Conservation (phyloP, 2,329 filamentous ascomycete species). For the Albophoma yamanashiensis region DNA sequence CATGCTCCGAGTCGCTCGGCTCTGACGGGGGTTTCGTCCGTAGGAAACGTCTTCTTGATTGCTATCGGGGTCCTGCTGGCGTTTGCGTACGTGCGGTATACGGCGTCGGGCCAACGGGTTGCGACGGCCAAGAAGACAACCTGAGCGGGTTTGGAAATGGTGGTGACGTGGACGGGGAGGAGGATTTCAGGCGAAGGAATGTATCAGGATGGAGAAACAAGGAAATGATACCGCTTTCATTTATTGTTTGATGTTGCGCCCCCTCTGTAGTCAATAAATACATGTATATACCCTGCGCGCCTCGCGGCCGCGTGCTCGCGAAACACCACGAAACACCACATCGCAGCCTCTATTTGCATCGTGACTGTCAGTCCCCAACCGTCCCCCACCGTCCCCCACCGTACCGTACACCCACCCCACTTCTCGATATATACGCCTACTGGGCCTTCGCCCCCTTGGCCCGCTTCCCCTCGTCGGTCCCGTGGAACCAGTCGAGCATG, state of each 20-base stretch:
- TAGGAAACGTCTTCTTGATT: constrained; percentile 26
- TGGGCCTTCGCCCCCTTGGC: constrained; percentile 3
- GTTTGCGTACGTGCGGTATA: constrained; percentile 22
- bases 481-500: constrained; percentile 44
- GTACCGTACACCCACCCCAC: too few species aligned
- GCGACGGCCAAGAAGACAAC: constrained; percentile 19
- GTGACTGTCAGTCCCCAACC: too few species aligned
- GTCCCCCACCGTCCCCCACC: too few species aligned
- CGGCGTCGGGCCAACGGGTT: constrained; percentile 16
- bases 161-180: too few species aligned
- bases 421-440: neutral
- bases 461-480: constrained; percentile 24
- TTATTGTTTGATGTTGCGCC: neutral
- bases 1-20: neutral
- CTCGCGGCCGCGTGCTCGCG: neutral
- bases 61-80: constrained; percentile 19
- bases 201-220: neutral
- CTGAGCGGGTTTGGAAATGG: constrained; percentile 6
- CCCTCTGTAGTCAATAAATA: neutral
- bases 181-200: neutral
- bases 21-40: neutral
- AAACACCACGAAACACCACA: too few species aligned
- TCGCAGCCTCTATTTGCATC: too few species aligned
- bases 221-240: neutral
- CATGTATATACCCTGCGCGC: neutral